phyloP scores from a whole-genome alignment of 306 rosid genomes.

The Casuarina glauca region DNA sequence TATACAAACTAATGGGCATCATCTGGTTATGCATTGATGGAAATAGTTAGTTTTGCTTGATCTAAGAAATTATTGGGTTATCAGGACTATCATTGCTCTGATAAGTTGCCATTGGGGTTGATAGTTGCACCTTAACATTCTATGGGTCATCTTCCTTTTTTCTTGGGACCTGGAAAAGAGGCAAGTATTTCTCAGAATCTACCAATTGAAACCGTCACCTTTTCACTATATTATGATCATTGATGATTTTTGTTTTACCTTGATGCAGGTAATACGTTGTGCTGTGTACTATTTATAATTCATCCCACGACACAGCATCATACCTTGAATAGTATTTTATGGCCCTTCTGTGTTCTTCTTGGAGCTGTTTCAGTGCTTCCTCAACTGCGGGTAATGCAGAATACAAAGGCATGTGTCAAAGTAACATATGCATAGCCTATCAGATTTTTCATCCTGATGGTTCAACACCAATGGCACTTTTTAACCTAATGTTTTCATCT shows the following conservation, averaged over 20 bases:
- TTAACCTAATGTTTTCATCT: background rate
- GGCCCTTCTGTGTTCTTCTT: constrained; percentile 87
- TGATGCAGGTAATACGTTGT: constrained; percentile 62
- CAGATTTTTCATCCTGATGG: constrained; percentile 10
- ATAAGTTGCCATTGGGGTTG: too few species aligned
- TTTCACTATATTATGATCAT: constrained; percentile 22
- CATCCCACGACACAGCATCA: constrained; percentile 71
- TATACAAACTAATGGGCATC: background rate
- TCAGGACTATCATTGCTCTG: too few species aligned
- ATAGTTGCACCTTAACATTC: too few species aligned
- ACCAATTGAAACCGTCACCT: background rate
- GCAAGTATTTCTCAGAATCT: background rate
- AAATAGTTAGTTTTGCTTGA: background rate
- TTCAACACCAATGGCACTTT: background rate
- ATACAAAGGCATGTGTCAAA: constrained; percentile 50
- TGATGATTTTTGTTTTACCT: constrained; percentile 2
- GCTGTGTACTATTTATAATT: constrained; percentile 45
- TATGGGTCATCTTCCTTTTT: too few species aligned
- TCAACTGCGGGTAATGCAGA: constrained; percentile 77
- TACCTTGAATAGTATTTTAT: constrained; percentile 51
- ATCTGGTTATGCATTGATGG: background rate
- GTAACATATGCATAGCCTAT: background rate
- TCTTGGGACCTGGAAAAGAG: too few species aligned
- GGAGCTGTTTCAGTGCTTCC: constrained; percentile 86
- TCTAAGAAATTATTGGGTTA: background rate